A percentile compares a stretch with the other conserved stretches of the same genome.
phyloP scores from a whole-genome alignment of 352 stramenopile species.

The Globisporangium acanthophoron region DNA sequence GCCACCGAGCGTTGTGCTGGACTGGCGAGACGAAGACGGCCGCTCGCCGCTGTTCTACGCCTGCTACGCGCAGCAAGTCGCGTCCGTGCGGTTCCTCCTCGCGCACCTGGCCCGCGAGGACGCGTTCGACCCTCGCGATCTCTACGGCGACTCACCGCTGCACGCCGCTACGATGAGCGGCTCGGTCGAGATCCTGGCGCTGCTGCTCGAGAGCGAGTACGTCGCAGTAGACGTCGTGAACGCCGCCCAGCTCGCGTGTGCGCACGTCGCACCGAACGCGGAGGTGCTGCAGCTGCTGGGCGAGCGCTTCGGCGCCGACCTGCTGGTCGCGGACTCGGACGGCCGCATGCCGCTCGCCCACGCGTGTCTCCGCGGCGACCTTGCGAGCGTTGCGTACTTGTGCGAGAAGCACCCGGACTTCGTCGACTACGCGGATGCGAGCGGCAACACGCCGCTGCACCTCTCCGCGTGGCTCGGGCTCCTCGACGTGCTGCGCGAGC shows the following conservation, averaged over 20 bases:
- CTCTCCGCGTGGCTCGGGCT: constrained; percentile 44
- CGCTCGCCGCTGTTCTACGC: constrained; percentile 70
- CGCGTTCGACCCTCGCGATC: constrained; percentile 2
- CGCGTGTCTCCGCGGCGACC: constrained; percentile 46
- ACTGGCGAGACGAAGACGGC: constrained; percentile 58
- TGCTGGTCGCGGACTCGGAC: constrained; percentile 45
- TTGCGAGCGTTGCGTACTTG: constrained; percentile 45
- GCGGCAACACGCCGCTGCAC: constrained; percentile 66
- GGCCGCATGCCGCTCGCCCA: constrained; percentile 60
- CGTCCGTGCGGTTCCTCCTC: constrained; percentile 41
- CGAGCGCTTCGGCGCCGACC: constrained; percentile 34
- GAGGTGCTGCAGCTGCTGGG: constrained; percentile 31
- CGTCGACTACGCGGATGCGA: constrained; percentile 57
- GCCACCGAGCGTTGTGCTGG: constrained; percentile 19
- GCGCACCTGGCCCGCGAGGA: constrained; percentile 4
- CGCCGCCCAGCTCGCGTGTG: constrained; percentile 24
- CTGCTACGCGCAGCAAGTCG: constrained; percentile 50
- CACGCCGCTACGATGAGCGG: constrained; percentile 47
- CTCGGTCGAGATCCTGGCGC: constrained; percentile 17
- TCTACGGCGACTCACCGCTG: constrained; percentile 21
- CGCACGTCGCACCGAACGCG: constrained; percentile 38
- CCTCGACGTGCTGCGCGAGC: constrained; percentile 19
- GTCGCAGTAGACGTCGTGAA: constrained; percentile 42
- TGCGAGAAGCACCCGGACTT: constrained; percentile 51
- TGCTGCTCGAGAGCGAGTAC: constrained; percentile 36